Evolutionary conservation across 2,329 filamentous ascomycete genomes (phyloP).

Genomic region (Alternaria brassicae): DNA sequence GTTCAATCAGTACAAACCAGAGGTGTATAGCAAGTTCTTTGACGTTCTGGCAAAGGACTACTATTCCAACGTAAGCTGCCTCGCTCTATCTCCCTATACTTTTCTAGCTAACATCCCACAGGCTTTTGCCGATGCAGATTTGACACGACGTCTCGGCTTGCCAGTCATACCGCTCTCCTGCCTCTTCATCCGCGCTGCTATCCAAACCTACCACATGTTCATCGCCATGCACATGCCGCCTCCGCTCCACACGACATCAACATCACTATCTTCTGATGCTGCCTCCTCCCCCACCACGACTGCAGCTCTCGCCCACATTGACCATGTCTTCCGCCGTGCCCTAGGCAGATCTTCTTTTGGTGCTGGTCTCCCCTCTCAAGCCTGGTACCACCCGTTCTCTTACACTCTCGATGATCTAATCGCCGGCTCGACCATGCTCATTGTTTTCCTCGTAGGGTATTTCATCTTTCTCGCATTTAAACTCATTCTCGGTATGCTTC

Average conservation of each 20-base stretch:
- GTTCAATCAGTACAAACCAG: conserved; percentile 95
- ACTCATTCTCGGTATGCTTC: conserved; percentile 84
- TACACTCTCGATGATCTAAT: conserved; percentile 77
- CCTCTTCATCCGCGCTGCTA: conserved; percentile 90
- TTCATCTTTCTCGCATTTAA: conserved; percentile 82
- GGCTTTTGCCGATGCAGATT: conserved; percentile 89
- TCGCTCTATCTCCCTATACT: background rate
- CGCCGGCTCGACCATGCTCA: conserved; percentile 78
- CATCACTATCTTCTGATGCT: conserved; percentile 68
- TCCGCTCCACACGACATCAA: conserved; percentile 71
- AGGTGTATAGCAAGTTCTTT: conserved; percentile 85
- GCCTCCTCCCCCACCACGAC: conserved; percentile 72
- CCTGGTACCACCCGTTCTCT: conserved; percentile 35
- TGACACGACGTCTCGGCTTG: conserved; percentile 87
- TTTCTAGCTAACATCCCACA: conserved; percentile 42
- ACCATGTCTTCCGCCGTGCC: conserved; percentile 77
- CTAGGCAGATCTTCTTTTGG: conserved; percentile 75
- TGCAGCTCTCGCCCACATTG: conserved; percentile 79
- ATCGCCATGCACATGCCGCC: conserved; percentile 84
- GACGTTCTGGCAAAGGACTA: conserved; percentile 98
- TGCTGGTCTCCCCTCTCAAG: conserved; percentile 40
- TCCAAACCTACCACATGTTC: conserved; percentile 99
- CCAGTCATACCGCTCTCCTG: conserved; percentile 93
- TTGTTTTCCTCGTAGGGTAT: conserved; percentile 85
- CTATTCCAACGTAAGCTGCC: conserved; percentile 78